Evolutionary conservation across 148 eudicot species (phyloP), one percentile per base, ranked within the genome.

Genomic region (Fallopia convolvulus): DNA sequence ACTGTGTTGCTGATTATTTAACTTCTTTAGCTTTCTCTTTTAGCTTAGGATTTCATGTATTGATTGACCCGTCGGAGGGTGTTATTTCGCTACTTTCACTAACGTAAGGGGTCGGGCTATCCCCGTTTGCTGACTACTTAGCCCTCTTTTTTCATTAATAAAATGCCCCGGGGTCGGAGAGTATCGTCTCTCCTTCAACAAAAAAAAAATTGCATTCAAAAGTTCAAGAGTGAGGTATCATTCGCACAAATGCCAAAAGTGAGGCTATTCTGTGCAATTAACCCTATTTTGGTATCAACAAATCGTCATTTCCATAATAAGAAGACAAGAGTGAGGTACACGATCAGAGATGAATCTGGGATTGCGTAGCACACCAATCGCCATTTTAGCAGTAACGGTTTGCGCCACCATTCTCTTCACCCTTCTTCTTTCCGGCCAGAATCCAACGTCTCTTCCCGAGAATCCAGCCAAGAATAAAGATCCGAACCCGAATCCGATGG

Each of bases 371-470:
- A 87, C 75, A 60, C 86, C 90, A 53, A 71, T 87, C 30, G 76
- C 81, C 17, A 58, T 88, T 18, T 65, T 90, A 6, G 30, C 77
- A 44, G n/a, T 87, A 76, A 83, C 89, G 17, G 17, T 86, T 11
- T 50, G 77, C 72, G 82, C 79, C 74, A 89, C 93, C 77, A 73
- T 92, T 65, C 55, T 85, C 50, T 80, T 88, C 77, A 74, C 85
- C 78, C 49, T 46, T 81, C 82, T 74, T 77, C 36, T 47, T 72
- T n/a, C 87, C 81, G 48, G n/a, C 55, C 23, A 65, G 78, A 32
- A 26, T 32, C 75, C 53, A 11, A 46, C 55, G 44, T 46, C 53
- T 48, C 32, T 26, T 10, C 33, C 75, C 55, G 18, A 3, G 17
- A 48, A 73, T 48, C 32, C 33, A 48, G 32, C 75, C 20, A 73